phyloP scores from a whole-genome alignment of 129 eudicot genomes.

The Artemisia argyi region DNA sequence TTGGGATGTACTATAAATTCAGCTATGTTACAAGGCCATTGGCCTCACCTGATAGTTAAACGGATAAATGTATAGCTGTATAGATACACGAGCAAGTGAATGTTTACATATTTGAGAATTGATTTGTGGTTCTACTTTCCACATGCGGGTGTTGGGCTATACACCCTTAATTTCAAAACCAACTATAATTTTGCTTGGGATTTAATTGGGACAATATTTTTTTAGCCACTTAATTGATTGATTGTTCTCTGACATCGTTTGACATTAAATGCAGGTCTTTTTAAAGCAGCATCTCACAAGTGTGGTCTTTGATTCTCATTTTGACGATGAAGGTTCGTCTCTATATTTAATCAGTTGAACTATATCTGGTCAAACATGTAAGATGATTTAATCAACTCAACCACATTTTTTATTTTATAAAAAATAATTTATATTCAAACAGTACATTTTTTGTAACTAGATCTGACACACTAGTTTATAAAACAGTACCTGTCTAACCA shows the following conservation, averaged over 20 bases:
- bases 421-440: not conserved
- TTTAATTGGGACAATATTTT: not conserved
- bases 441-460: not conserved
- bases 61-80: not conserved
- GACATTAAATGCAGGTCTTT: slow-evolving; percentile 66
- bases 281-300: slow-evolving; percentile 81
- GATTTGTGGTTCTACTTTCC: not conserved
- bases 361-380: too few species aligned
- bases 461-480: not conserved
- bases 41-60: not conserved
- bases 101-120: not conserved
- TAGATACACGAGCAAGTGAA: not conserved
- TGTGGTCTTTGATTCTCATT: slow-evolving; percentile 79
- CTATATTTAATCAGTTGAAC: not conserved
- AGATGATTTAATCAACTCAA: too few species aligned
- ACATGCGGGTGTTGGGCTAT: not conserved
- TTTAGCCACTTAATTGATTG: not conserved
- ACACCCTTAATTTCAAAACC: not conserved
- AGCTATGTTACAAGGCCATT: not conserved
- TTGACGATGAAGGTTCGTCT: slow-evolving; percentile 61
- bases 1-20: not conserved
- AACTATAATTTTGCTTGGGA: not conserved
- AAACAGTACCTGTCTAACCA: not conserved
- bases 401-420: not conserved
- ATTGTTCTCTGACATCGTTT: not conserved